These are phyloP conservation scores for Dothideomycetes sp. DNA, from an alignment of 2,329 filamentous ascomycete genomes.

Conservation along the genomic window DNA sequence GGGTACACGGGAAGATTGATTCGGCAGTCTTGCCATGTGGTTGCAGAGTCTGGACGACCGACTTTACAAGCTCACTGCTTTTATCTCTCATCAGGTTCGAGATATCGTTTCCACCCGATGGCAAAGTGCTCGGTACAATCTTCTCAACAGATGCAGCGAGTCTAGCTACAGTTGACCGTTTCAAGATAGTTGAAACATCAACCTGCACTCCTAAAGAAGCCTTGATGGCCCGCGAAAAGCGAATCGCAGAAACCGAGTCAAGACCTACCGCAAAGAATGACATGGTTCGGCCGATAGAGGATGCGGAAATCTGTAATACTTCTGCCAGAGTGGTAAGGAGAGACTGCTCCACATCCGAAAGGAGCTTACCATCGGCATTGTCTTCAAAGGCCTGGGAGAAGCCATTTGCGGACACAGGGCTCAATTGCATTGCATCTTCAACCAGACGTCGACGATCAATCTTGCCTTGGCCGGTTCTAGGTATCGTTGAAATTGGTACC, in stretches of 20 bases:
- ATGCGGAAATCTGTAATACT: slow-evolving; percentile 34
- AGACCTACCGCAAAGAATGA: slow-evolving; percentile 71
- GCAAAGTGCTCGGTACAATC: too few species aligned
- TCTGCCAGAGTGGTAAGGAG: slow-evolving; percentile 47
- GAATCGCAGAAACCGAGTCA: slow-evolving; percentile 74
- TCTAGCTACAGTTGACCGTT: slow-evolving; percentile 53
- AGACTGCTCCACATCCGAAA: slow-evolving; percentile 44
- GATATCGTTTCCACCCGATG: too few species aligned
- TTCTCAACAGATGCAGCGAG: slow-evolving; percentile 34
- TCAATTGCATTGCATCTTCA: slow-evolving; percentile 36
- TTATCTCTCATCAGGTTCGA: too few species aligned
- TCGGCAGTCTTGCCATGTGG: slow-evolving; percentile 29
- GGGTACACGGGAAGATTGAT: slow-evolving; percentile 67
- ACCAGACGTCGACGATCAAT: slow-evolving; percentile 50
- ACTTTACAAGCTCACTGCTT: too few species aligned
- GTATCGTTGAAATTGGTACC: slow-evolving; percentile 58
- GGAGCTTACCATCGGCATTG: slow-evolving; percentile 27
- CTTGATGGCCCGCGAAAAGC: slow-evolving; percentile 49
- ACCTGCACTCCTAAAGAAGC: slow-evolving; percentile 37
- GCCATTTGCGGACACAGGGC: slow-evolving; percentile 33
- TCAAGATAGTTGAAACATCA: slow-evolving; percentile 60
- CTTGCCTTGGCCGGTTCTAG: slow-evolving; percentile 66
- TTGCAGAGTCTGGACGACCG: slow-evolving; percentile 8
- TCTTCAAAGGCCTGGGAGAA: slow-evolving; percentile 23
- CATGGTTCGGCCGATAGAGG: slow-evolving; percentile 48